phyloP scores from a whole-genome alignment of 352 stramenopile genomes.

The Phytophthora fragariae region DNA sequence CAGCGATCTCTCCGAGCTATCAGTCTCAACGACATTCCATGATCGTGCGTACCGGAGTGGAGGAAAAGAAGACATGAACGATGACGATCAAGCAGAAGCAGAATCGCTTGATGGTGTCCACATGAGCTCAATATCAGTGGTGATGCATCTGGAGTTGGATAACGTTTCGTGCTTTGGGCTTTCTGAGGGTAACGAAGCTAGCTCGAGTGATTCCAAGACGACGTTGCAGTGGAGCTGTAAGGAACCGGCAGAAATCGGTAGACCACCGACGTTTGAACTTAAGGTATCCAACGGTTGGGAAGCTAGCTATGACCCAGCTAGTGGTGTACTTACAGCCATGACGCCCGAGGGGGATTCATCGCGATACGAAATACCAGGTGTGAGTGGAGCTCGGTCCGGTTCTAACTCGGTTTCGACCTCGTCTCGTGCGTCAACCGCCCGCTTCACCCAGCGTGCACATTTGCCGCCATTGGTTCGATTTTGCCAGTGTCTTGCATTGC shows the following conservation, averaged over 20 bases:
- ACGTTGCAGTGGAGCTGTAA: slow-evolving; percentile 57
- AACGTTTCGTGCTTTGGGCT: slow-evolving; percentile 56
- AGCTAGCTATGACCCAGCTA: slow-evolving; percentile 42
- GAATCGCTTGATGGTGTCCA: slow-evolving; percentile 12
- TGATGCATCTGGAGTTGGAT: slow-evolving; percentile 53
- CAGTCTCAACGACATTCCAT: slow-evolving; percentile 14
- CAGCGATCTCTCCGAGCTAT: slow-evolving; percentile 38
- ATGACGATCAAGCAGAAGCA: slow-evolving; percentile 10
- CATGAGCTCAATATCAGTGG: slow-evolving; percentile 42
- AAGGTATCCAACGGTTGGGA: slow-evolving; percentile 47
- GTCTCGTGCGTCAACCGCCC: slow-evolving; percentile 3
- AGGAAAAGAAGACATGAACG: slow-evolving; percentile 7
- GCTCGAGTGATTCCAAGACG: slow-evolving; percentile 10
- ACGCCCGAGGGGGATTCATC: slow-evolving; percentile 30
- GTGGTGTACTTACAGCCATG: slow-evolving; percentile 37
- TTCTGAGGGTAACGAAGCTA: not conserved
- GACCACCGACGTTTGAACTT: slow-evolving; percentile 51
- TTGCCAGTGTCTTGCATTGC: slow-evolving; percentile 63
- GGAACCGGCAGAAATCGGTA: slow-evolving; percentile 50
- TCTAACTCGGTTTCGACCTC: not conserved
- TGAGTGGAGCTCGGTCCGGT: slow-evolving; percentile 9
- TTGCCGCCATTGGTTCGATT: slow-evolving; percentile 48
- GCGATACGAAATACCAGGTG: slow-evolving; percentile 37
- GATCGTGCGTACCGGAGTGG: slow-evolving; percentile 1
- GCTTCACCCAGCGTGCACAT: slow-evolving; percentile 15